Evolutionary conservation across 2,329 filamentous ascomycete species (phyloP), one percentile per base, ranked within the genome.

Genomic region (Penicillium sp.): DNA sequence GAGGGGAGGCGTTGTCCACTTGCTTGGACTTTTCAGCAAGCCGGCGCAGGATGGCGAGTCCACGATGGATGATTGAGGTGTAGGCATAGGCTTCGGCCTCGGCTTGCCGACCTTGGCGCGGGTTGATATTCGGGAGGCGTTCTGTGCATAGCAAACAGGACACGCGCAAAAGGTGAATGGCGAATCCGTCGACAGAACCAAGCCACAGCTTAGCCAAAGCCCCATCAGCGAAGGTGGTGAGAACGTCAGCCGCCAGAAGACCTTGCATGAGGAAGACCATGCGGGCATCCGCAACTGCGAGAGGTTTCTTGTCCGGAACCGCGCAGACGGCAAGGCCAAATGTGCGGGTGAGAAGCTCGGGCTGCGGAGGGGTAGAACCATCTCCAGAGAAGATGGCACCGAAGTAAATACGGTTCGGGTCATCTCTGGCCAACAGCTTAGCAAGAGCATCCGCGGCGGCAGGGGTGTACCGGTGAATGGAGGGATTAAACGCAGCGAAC

Each of bases 221-320:
- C 17, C 85, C 85, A 67, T 96, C 92, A n/a, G 87, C 84, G 4
- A 97, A 82, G 10, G 89, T 89, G 0, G 92, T 88, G 3, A 98
- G 80, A 56, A 98, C 96, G 68, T 98, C 93, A 0, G 92, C 93
- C 1, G 93, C 91, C 6, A 98, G 83, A 70, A 98, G 86, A 1
- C 93, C 93, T 78, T 99, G 95, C 85, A 96, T 95, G 12, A 99
- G 81, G 71, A 92, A 89, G 0, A 95, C 90, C 77, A 96, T 97
- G 60, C 95, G 88, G 4, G 87, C 88, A 74, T 97, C 93, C 5
- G 95, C 86, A 5, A 93, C 84, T 0, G 88, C 85, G 0, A 90
- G 79, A 28, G 89, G 76, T 61, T 85, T 85, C 40, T 84, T 84
- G 45, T 94, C 91, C 0, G 95, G 95, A 37, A 98, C 83, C 0